Evolutionary conservation across 1,284 basidiomycete species (phyloP).

Genomic region (Malassezia yamatoensis): DNA sequence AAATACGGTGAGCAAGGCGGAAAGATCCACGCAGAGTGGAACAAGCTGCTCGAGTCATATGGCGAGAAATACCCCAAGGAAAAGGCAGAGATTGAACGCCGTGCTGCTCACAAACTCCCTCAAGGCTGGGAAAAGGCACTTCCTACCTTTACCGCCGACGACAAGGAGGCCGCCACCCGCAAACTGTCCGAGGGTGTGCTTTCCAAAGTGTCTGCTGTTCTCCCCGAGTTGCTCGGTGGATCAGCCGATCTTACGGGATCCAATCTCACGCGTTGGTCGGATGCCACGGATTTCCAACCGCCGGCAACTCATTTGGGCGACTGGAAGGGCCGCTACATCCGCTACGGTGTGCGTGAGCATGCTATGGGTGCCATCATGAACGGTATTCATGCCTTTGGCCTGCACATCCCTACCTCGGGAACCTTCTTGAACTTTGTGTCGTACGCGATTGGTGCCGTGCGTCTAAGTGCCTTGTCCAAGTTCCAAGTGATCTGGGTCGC

Average conservation of each 20-base stretch:
- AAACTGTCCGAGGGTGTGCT: conserved; percentile 86
- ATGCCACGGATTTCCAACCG: conserved; percentile 79
- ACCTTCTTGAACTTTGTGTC: conserved; percentile 72
- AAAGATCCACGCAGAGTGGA: conserved; percentile 66
- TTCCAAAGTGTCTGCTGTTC: conserved; percentile 60
- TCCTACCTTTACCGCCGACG: conserved; percentile 69
- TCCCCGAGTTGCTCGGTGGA: conserved; percentile 71
- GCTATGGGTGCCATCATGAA: conserved; percentile 93
- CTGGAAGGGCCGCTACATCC: conserved; percentile 80
- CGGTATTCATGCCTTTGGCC: conserved; percentile 70
- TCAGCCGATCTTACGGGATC: conserved; percentile 86
- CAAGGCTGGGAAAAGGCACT: conserved; percentile 62
- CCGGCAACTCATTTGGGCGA: conserved; percentile 67
- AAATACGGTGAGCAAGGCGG: conserved; percentile 64
- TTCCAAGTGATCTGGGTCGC: conserved; percentile 87
- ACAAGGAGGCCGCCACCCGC: conserved; percentile 76
- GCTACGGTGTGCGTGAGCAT: conserved; percentile 94
- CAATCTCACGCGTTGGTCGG: conserved; percentile 74
- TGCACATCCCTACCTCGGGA: conserved; percentile 63
- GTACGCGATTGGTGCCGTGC: conserved; percentile 80
- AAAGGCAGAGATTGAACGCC: conserved; percentile 72
- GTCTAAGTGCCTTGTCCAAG: conserved; percentile 76
- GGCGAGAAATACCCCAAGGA: conserved; percentile 68
- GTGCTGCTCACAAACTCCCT: conserved; percentile 66
- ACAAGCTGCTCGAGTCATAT: conserved; percentile 62